phyloP scores from a whole-genome alignment of 495 filamentous ascomycete species.

The Lichina pygmaea region DNA sequence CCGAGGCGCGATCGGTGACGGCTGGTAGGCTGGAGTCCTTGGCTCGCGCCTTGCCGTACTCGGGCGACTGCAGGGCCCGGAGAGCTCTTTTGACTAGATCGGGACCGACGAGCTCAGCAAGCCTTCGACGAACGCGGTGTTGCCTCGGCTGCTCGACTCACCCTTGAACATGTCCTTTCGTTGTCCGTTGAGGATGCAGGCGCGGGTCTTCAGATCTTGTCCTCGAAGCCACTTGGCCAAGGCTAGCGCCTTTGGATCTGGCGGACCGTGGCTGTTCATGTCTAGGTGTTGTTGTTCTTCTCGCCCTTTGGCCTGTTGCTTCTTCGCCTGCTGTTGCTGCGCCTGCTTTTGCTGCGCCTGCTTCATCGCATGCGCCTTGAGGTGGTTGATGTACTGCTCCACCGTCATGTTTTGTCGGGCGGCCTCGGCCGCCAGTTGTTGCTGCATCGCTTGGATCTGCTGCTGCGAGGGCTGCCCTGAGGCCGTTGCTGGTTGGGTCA shows the following conservation, averaged over 20 bases:
- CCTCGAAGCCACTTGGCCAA: constrained; percentile 69
- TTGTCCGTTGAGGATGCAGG: constrained; percentile 85
- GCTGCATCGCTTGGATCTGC: constrained; percentile 62
- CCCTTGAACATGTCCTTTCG: constrained; percentile 96
- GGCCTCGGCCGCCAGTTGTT: constrained; percentile 50
- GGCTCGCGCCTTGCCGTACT: constrained; percentile 53
- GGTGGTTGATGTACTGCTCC: constrained; percentile 34
- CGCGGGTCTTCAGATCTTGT: constrained; percentile 72
- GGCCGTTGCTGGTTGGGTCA: no score
- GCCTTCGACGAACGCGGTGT: background rate
- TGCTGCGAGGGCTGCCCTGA: constrained; percentile 13
- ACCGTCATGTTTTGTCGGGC: constrained; percentile 31
- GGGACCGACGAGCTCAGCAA: background rate
- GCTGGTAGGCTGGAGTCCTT: constrained; percentile 73
- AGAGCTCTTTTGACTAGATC: constrained; percentile 79
- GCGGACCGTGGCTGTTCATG: constrained; percentile 42
- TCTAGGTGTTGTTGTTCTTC: constrained; percentile 21
- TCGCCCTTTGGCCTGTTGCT: constrained; percentile 18
- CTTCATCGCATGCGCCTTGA: constrained; percentile 22
- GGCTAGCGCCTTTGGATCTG: constrained; percentile 65
- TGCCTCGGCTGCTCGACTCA: constrained; percentile 10
- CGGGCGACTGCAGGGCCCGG: constrained; percentile 68
- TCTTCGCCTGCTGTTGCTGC: constrained; percentile 13
- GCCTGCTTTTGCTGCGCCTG: constrained; percentile 15
- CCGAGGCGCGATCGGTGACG: constrained; percentile 59